These are phyloP conservation scores for Epichloe baconii DNA, from an alignment of 2,329 filamentous ascomycete species.

Conservation along the genomic window DNA sequence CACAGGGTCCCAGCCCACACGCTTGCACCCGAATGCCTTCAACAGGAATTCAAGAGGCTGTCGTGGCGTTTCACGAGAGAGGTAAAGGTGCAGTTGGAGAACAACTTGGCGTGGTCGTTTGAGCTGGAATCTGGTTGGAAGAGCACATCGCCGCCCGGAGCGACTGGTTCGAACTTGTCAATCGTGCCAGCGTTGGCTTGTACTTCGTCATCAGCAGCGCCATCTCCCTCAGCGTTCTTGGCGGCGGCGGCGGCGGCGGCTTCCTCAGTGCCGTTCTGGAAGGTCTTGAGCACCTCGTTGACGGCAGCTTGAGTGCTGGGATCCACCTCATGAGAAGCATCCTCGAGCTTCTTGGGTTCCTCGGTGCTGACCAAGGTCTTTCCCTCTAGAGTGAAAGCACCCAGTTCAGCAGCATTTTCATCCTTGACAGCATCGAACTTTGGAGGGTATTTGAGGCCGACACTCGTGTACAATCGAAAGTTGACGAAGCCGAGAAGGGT, in stretches of 20 bases:
- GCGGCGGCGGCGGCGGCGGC: slow-evolving; percentile 13
- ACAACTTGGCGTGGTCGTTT: slow-evolving; percentile 60
- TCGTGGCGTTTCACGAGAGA: slow-evolving; percentile 86
- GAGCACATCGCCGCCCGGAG: slow-evolving; percentile 72
- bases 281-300: slow-evolving; percentile 54
- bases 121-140: slow-evolving; percentile 60
- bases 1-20: slow-evolving; percentile 86
- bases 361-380: slow-evolving; percentile 44
- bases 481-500: slow-evolving; percentile 93
- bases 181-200: slow-evolving; percentile 44
- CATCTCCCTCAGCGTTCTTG: slow-evolving; percentile 23
- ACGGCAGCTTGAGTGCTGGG: slow-evolving; percentile 53
- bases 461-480: slow-evolving; percentile 81
- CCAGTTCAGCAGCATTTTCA: slow-evolving; percentile 78
- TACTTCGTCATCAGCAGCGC: slow-evolving; percentile 24
- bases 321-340: slow-evolving; percentile 37
- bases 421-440: slow-evolving; percentile 84
- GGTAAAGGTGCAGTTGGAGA: slow-evolving; percentile 76
- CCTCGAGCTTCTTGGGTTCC: slow-evolving; percentile 38
- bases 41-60: slow-evolving; percentile 87
- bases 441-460: slow-evolving; percentile 88
- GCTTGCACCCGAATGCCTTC: slow-evolving; percentile 87
- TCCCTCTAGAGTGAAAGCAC: slow-evolving; percentile 81
- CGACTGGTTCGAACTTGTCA: slow-evolving; percentile 82
- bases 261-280: slow-evolving; percentile 43